Base-by-base conservation (phyloP, 2,329 filamentous ascomycete genomes). In the Cladophialophora yegresii region DNA sequence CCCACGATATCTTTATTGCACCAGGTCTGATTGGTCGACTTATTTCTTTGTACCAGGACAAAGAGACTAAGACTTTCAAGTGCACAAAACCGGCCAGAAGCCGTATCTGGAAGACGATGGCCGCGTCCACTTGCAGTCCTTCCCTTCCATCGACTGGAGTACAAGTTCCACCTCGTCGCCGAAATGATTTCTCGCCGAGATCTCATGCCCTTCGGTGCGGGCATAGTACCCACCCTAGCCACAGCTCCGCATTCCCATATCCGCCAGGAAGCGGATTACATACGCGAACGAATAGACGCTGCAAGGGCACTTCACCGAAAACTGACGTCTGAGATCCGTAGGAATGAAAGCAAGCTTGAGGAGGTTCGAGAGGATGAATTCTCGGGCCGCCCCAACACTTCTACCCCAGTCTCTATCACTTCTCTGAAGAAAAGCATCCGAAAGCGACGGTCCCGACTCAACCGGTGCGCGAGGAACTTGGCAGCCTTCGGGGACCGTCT, bases 231-330 rank as follows among this genome's bases (percentile, higher is more conserved):
- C 16, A 55, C 53, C 1, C 61, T 66, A 7, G 63, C 58, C 50
- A 66, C 61, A 10, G 30, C 45, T 13, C 64, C 61, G 28, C 58
- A 66, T 40, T 69, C 62, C 22, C 49, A 33, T 33, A 53, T 69
- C 12, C 67, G 65, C 28, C 68, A 70, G 33, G 65, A 69, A 26
- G 57, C 55, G 56, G 54, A 58, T 4, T 70, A 70, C 54, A 33
- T 70, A 6, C 59, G 50, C 6, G 40, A 49, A 30, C 53, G 58
- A 6, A 49, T 70, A 10, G 51, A 26, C 12, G 58, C 45, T 2
- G 62, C 69, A 33, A 56, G 4, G 2, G 47, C 23, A 9, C 55
- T 58, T 33, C 55, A 58, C 33, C 61, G 23, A 58, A 49, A 45
- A 33, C 9, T 67, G 28, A 50, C 26, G 3, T n/a, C 12, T 20